Percentiles rank a stretch among this genome's conserved stretches.
These are phyloP conservation scores for Cydonia oblonga DNA, from an alignment of 331 rosid species.

Conservation along the genomic window DNA sequence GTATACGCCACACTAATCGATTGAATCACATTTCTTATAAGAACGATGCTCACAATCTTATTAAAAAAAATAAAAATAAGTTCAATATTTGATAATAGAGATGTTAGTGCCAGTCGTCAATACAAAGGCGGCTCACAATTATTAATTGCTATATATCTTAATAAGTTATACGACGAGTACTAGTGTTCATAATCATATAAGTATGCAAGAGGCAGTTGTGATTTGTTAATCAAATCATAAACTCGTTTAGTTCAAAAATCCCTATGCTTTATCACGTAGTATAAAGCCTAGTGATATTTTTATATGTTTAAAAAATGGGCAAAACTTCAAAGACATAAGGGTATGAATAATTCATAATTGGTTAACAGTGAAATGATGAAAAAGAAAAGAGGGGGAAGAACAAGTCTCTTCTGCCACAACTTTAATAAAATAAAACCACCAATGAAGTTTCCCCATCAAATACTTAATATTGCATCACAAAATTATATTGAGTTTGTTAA, in stretches of 20 bases:
- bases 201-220: not conserved
- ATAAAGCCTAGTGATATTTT: too few species aligned
- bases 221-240: not conserved
- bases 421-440: not conserved
- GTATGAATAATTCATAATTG: not conserved
- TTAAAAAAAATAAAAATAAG: too few species aligned
- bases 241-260: not conserved
- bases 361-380: not conserved
- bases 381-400: not conserved
- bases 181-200: not conserved
- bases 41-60: not conserved
- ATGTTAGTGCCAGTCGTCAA: not conserved
- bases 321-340: not conserved
- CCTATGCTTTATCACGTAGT: rapidly evolving
- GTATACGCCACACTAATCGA: not conserved
- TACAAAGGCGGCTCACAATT: not conserved
- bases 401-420: not conserved
- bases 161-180: too few species aligned
- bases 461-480: not conserved
- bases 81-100: not conserved
- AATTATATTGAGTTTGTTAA: not conserved
- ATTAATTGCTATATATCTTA: too few species aligned
- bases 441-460: not conserved
- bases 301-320: too few species aligned
- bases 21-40: too few species aligned